phyloP scores from a whole-genome alignment of 176 grass and related monocot genomes.

The Tillandsia fasciculata region DNA sequence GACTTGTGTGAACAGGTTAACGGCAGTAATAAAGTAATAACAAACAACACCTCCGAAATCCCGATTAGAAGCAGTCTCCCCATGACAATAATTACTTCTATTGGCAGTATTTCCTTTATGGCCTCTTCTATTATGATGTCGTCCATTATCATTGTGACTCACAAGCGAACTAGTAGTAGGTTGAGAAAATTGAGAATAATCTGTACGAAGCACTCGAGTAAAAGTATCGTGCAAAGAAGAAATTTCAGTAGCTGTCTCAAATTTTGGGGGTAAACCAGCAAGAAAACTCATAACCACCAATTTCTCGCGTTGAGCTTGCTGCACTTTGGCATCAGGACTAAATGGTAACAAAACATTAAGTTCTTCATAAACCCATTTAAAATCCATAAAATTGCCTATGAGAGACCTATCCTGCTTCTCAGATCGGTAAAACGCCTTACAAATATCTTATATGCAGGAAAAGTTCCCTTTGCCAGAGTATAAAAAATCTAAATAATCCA shows the following conservation, averaged over 20 bases:
- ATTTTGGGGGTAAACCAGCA: not conserved
- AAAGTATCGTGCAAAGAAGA: not conserved
- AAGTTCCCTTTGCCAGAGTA: not conserved
- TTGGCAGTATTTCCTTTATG: not conserved
- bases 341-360: not conserved
- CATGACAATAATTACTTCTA: too few species aligned
- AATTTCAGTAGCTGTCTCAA: not conserved
- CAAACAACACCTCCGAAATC: not conserved
- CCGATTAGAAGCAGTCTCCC: too few species aligned
- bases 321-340: not conserved
- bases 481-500: constrained; percentile 4
- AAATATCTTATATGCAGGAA: not conserved
- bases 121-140: too few species aligned
- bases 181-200: not conserved
- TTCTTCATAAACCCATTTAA: not conserved
- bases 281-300: not conserved
- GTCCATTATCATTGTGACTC: not conserved
- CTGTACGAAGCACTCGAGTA: not conserved
- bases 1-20: not conserved
- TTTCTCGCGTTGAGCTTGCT: not conserved
- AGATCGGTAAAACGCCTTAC: not conserved
- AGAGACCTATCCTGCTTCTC: not conserved
- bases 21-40: not conserved
- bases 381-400: not conserved
- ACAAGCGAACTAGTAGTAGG: not conserved